phyloP scores from a whole-genome alignment of 108 stramenopile species.

The Craspedostauros australis region DNA sequence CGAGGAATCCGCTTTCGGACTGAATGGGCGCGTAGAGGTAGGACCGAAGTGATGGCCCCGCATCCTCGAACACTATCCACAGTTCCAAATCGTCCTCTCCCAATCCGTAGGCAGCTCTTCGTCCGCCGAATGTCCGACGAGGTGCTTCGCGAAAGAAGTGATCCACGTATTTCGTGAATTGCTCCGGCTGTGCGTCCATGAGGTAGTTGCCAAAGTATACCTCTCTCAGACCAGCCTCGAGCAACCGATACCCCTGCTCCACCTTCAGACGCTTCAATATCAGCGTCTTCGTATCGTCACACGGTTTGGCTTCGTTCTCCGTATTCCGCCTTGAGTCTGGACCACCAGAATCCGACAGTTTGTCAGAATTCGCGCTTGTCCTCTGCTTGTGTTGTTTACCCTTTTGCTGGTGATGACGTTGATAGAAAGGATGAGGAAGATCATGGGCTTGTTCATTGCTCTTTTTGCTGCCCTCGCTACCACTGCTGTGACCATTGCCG shows the following conservation, averaged over 20 bases:
- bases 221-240: constrained; percentile 81
- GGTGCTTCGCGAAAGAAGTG: constrained; percentile 71
- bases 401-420: too few relatives aligned
- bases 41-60: constrained; percentile 66
- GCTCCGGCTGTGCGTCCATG: constrained; percentile 14
- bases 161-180: constrained; percentile 73
- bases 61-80: constrained; percentile 82
- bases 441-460: too few relatives aligned
- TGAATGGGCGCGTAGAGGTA: constrained; percentile 59
- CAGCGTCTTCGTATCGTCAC: constrained; percentile 52
- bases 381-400: background rate
- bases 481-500: too few relatives aligned
- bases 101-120: constrained; percentile 26
- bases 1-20: constrained; percentile 44
- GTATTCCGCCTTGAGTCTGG: background rate
- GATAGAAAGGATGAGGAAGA: too few relatives aligned
- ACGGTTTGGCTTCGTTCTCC: constrained; percentile 9
- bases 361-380: background rate
- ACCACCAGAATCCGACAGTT: too few relatives aligned
- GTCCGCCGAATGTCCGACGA: constrained; percentile 18
- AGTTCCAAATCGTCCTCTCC: constrained; percentile 40
- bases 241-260: constrained; percentile 48
- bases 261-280: constrained; percentile 67
- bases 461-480: too few relatives aligned
- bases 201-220: constrained; percentile 66